Base-by-base conservation (phyloP, 2,329 filamentous ascomycete species). In the Cladosporium oxysporum region DNA sequence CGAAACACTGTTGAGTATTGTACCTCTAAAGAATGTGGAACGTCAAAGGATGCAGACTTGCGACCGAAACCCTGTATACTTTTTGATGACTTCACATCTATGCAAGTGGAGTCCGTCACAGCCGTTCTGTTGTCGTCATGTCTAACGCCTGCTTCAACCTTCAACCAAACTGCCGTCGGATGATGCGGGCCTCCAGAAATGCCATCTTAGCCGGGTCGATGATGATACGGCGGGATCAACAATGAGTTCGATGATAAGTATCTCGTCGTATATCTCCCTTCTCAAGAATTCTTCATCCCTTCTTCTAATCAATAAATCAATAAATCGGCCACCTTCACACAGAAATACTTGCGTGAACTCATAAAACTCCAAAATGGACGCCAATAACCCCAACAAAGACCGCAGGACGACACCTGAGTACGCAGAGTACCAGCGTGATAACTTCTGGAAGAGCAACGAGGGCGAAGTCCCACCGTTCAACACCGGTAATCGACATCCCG, bases 371-470 rank as follows among this genome's bases (percentile, higher is more conserved):
- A 58, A 31, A 6, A 80, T 80, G 77, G 84, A 87, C 71, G 79
- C 81, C 10, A 81, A 80, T 5, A 85, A 83, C 66, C 81, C 83
- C 11, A 85, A 86, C 69, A 82, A 83, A 62, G 72, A 82, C 55
- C 74, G 75, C 61, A 77, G 84, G 67, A 79, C 76, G 37, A 86
- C 84, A 1, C 84, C 84, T 12, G 82, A 87, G 75, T 87, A 82
- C 76, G 82, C 77, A 12, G 75, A 84, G 10, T 86, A 86, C 70
- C 84, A 87, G 70, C 79, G 83, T 16, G 80, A 86, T 66, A 81
- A 83, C 68, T 86, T 87, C 72, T 85, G 81, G 83, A 81, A 81
- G 60, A 75, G 76, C 41, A 87, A 86, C 64, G 78, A 83, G 3
- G 84, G 83, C 65, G 72, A 83, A 68, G 74, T 78, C 0, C 79